phyloP scores from a whole-genome alignment of 2,329 filamentous ascomycete genomes.

The Phaeosphaeriaceae sp. region DNA sequence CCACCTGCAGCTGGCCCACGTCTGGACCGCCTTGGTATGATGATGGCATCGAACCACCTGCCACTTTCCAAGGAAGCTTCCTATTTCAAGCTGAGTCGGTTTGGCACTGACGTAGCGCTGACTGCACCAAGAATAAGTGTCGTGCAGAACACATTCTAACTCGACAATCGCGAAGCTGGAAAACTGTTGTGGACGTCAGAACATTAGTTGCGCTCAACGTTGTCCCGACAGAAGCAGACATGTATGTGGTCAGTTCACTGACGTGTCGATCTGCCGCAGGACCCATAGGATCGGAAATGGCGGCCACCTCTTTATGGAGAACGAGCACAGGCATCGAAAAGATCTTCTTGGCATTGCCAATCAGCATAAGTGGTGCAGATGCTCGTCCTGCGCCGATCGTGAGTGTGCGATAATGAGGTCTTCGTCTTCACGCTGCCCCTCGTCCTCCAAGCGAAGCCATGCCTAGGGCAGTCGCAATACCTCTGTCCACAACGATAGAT shows the following conservation, averaged over 20 bases:
- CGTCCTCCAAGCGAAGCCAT: too few relatives aligned
- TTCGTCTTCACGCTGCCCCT: too few relatives aligned
- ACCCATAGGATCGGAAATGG: background rate
- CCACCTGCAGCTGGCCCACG: background rate
- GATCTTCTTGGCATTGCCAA: background rate
- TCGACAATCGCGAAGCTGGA: too few relatives aligned
- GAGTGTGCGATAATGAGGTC: too few relatives aligned
- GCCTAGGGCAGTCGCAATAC: too few relatives aligned
- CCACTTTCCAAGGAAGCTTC: background rate
- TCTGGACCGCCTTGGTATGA: conserved; percentile 4
- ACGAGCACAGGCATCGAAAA: background rate
- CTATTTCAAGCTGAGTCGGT: background rate
- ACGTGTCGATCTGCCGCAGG: background rate
- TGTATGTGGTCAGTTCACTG: background rate
- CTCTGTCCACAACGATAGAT: too few relatives aligned
- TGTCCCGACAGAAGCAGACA: background rate
- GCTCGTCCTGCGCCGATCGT: background rate
- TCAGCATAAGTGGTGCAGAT: background rate
- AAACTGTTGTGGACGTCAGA: too few relatives aligned
- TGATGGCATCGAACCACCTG: background rate
- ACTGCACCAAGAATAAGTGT: too few relatives aligned
- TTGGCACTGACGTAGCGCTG: background rate
- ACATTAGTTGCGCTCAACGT: background rate
- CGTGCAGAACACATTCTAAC: too few relatives aligned
- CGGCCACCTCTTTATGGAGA: background rate